Conservation (phyloP, 1,284 basidiomycete species). For the Tilletia setariae region DNA sequence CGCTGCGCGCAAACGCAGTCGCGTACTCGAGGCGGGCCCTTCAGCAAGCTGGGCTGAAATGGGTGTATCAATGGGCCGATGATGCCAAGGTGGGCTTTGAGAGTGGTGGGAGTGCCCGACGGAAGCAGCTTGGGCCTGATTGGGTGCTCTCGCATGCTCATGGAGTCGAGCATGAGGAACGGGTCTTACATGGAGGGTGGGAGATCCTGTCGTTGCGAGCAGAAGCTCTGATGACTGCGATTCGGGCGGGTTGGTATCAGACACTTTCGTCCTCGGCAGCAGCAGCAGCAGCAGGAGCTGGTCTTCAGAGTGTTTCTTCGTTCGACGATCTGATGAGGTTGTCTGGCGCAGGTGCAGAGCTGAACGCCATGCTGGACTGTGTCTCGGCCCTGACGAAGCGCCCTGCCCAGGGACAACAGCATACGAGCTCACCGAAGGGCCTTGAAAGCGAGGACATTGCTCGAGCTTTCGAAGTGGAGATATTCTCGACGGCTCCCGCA, state of each 20-base stretch:
- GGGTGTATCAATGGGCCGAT: slow-evolving; percentile 5
- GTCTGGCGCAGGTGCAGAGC: background rate
- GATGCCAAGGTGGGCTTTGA: background rate
- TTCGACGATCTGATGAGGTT: background rate
- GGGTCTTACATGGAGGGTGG: slow-evolving; percentile 5
- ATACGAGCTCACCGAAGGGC: background rate
- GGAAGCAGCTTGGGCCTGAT: background rate
- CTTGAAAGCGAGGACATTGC: background rate
- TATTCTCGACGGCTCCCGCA: background rate
- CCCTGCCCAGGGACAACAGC: background rate
- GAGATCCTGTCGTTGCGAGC: slow-evolving; percentile 1
- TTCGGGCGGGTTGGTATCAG: slow-evolving; percentile 3
- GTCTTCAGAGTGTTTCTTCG: background rate
- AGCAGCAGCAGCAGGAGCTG: background rate
- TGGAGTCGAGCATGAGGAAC: background rate
- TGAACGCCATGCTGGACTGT: background rate
- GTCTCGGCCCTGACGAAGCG: background rate
- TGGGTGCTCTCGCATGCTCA: background rate
- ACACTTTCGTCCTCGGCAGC: background rate
- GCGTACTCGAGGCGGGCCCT: background rate
- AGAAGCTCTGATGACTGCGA: background rate
- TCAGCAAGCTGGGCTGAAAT: background rate
- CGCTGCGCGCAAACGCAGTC: background rate
- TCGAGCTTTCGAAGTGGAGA: background rate
- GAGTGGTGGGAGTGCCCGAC: background rate